phyloP scores from a whole-genome alignment of 208 protist species.

The Naegleria fowleri region DNA sequence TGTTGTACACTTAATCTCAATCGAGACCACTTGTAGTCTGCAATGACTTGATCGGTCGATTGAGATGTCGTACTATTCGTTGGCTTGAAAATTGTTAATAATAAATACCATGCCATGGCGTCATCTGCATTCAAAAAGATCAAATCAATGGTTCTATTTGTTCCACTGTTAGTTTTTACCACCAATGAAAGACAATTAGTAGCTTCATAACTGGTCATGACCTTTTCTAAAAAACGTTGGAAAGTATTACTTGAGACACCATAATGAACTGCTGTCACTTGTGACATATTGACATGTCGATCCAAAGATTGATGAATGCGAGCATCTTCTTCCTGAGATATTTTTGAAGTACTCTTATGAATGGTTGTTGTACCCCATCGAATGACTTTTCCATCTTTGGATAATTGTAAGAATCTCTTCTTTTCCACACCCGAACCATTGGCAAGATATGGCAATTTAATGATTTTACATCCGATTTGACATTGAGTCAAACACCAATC shows the following conservation, averaged over 20 bases:
- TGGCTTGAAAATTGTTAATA: neutral
- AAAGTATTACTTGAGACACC: neutral
- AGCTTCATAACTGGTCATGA: neutral
- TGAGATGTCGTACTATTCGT: neutral
- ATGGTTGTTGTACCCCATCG: neutral
- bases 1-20: neutral
- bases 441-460: neutral
- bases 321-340: neutral
- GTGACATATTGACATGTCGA: neutral
- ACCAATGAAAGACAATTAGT: neutral
- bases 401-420: slow-evolving; percentile 13
- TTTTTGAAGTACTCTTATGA: neutral
- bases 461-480: neutral
- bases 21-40: neutral
- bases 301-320: neutral
- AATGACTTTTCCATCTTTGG: neutral
- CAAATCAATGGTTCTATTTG: neutral
- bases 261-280: neutral
- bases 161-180: neutral
- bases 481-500: neutral
- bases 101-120: neutral
- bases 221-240: neutral
- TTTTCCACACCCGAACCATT: neutral
- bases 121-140: neutral
- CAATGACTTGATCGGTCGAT: neutral